phyloP scores from a whole-genome alignment of 1,284 basidiomycete genomes.

The Mycena citricolor region DNA sequence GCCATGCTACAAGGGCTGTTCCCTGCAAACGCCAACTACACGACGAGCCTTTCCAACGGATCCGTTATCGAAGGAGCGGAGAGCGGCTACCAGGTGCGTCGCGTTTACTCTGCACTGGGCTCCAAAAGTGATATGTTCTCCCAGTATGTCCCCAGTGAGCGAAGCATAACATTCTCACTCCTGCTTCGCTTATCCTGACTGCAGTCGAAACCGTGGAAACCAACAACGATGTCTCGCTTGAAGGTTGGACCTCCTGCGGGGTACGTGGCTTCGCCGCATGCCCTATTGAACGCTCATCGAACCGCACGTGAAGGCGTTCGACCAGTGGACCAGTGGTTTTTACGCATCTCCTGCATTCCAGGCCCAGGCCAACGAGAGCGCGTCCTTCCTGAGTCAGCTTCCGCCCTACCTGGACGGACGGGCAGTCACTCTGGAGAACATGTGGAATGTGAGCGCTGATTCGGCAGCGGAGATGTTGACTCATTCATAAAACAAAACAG shows the following conservation, averaged over 20 bases:
- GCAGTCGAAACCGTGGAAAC: constrained; percentile 59
- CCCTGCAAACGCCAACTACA: constrained; percentile 54
- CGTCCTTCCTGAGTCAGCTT: constrained; percentile 56
- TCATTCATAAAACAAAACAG: constrained; percentile 56
- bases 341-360: constrained; percentile 58
- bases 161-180: constrained; percentile 24
- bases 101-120: not conserved
- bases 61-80: constrained; percentile 67
- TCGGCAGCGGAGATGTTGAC: constrained; percentile 1
- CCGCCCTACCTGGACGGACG: constrained; percentile 58
- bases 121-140: not conserved
- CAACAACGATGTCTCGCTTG: constrained; percentile 40
- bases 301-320: constrained; percentile 44
- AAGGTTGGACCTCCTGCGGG: constrained; percentile 39
- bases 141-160: constrained; percentile 63
- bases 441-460: constrained; percentile 44
- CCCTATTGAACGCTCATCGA: not conserved
- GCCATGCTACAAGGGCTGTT: constrained; percentile 74
- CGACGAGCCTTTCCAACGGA: constrained; percentile 69
- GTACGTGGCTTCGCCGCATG: constrained; percentile 24
- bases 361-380: constrained; percentile 45
- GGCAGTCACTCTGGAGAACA: constrained; percentile 59
- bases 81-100: constrained; percentile 65
- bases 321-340: constrained; percentile 47
- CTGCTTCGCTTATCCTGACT: not conserved